Conservation (phyloP, 2,329 filamentous ascomycete species). For the Thermoascus crustaceus region DNA sequence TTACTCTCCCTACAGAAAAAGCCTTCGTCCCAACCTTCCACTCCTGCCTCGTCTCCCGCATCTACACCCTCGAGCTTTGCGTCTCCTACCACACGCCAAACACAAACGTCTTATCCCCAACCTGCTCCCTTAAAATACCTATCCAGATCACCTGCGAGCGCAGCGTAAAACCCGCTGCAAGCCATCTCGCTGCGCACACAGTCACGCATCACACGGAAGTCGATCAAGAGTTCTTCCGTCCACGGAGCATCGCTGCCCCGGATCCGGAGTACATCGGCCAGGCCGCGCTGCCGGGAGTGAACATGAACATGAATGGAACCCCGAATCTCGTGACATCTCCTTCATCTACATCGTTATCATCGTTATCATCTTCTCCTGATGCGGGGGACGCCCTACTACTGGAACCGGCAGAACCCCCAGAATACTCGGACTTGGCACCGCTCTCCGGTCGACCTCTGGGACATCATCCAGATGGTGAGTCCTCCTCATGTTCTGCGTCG, state of each 20-base stretch:
- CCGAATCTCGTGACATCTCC: too few species aligned
- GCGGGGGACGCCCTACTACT: not conserved
- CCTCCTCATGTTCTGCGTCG: too few species aligned
- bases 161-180: slow-evolving; percentile 7
- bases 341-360: too few species aligned
- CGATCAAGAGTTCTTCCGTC: slow-evolving; percentile 22
- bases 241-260: slow-evolving; percentile 17
- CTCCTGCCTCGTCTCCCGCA: slow-evolving; percentile 57
- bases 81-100: slow-evolving; percentile 47
- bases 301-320: too few species aligned
- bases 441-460: not conserved
- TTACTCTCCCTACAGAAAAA: slow-evolving; percentile 53
- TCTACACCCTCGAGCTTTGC: slow-evolving; percentile 53
- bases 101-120: slow-evolving; percentile 32
- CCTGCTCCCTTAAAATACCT: slow-evolving; percentile 34
- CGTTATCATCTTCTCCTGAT: too few species aligned
- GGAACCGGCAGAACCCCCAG: not conserved
- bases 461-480: not conserved
- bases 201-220: slow-evolving; percentile 20
- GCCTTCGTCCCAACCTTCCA: slow-evolving; percentile 62
- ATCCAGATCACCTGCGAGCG: slow-evolving; percentile 32
- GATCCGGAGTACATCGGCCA: slow-evolving; percentile 4
- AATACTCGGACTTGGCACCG: not conserved
- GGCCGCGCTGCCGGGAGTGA: not conserved
- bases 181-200: slow-evolving; percentile 8